These are phyloP conservation scores for Monosporascus sp. DNA, from an alignment of 2,329 filamentous ascomycete species.

Conservation along the genomic window DNA sequence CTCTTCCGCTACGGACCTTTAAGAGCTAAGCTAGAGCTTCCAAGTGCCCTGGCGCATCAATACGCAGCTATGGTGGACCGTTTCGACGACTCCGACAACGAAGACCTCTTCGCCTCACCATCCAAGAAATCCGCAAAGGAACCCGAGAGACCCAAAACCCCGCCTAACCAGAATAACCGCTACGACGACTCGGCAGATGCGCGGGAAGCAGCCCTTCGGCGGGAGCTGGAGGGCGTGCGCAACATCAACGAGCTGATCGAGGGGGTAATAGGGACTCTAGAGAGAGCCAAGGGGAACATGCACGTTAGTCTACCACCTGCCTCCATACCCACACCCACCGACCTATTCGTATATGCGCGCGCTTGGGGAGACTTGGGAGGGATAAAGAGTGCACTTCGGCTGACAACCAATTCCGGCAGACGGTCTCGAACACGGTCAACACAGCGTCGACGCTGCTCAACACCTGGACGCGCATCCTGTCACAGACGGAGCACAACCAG, in stretches of 20 bases:
- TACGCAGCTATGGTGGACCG: slow-evolving; percentile 37
- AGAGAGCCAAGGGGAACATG: slow-evolving; percentile 73
- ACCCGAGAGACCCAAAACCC: slow-evolving; percentile 43
- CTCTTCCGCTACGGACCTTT: too few relatives aligned
- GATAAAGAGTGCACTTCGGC: too few relatives aligned
- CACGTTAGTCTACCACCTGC: slow-evolving; percentile 43
- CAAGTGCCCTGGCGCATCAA: too few relatives aligned
- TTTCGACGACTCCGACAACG: slow-evolving; percentile 41
- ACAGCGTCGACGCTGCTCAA: slow-evolving; percentile 87
- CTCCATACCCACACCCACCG: not conserved
- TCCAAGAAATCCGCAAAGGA: slow-evolving; percentile 31
- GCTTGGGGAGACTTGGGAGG: too few relatives aligned
- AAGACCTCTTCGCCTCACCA: slow-evolving; percentile 41
- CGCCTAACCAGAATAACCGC: slow-evolving; percentile 34
- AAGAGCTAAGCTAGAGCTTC: too few relatives aligned
- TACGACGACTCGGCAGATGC: slow-evolving; percentile 51
- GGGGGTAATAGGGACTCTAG: slow-evolving; percentile 64
- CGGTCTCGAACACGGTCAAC: slow-evolving; percentile 76
- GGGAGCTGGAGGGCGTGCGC: slow-evolving; percentile 76
- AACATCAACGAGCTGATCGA: slow-evolving; percentile 88
- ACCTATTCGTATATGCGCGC: too few relatives aligned
- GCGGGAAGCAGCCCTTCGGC: slow-evolving; percentile 68
- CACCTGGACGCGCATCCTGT: slow-evolving; percentile 93
- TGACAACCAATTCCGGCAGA: slow-evolving; percentile 42
- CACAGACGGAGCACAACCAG: slow-evolving; percentile 96